Evolutionary conservation across 2,329 filamentous ascomycete genomes (phyloP), one percentile per base, ranked within the genome.

Genomic region (Herpotrichia juniperi): DNA sequence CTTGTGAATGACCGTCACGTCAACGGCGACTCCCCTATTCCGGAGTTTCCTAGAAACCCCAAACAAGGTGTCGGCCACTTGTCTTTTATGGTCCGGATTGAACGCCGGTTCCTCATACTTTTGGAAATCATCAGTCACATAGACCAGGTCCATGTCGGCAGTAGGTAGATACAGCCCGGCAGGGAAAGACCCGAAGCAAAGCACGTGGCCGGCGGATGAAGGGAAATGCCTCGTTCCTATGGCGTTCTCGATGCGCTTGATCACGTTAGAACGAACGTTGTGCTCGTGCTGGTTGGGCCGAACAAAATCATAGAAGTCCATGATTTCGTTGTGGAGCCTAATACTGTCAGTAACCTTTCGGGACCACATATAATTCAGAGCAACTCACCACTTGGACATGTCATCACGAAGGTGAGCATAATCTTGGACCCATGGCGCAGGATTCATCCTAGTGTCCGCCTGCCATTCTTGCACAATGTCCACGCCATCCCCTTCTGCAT

Each of bases 121-220:
- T 8, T 77, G 70, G 57, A 86, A 78, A 58, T 85, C 91, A 22
- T 79, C 77, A 1, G 87, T 87, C 45, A 93, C 84, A 46, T 94
- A 83, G 2, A 96, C 94, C 42, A 99, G 80, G 69, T 99, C 94
- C 87, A 99, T 96, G 69, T 99, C 94, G 14, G 90, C 91, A 1
- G 89, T 87, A 6, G 88, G 88, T 9, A 91, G 78, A 67, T 90
- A 90, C 6, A 84, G 65, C 8, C 90, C 91, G 2, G 91, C 91
- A 61, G 91, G 93, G 74, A 93, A 99, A 0, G 94, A 97, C n/a
- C 94, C 94, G 70, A 99, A 99, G 9, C 88, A 81, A 28, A 83
- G 79, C 7, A 97, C 78, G 43, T 87, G 80, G 10, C 87, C 85
- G 16, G 58, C 54, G 16, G 61, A 54, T 11, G 17, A 2, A 2